Evolutionary conservation across 108 stramenopile genomes (phyloP).

Genomic region (Schizochytrium sp.): DNA sequence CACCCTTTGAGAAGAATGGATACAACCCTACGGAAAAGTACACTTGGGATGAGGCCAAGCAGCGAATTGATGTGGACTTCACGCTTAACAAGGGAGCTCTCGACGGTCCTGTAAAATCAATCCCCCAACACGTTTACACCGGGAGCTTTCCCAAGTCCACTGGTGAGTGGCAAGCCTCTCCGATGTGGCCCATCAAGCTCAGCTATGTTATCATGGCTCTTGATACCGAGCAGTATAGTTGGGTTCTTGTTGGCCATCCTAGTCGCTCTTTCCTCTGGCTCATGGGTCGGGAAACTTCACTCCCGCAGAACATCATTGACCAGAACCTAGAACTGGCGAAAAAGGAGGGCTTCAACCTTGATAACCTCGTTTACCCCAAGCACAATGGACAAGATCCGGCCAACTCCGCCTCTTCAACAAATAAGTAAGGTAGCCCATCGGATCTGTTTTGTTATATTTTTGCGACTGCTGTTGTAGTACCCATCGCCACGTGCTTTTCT

Average conservation of each 20-base stretch:
- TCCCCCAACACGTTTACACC: conserved; percentile 46
- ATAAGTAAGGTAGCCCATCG: neutral
- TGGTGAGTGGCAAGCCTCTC: conserved; percentile 17
- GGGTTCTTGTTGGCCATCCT: conserved; percentile 52
- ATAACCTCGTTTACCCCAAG: conserved; percentile 22
- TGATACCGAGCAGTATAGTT: conserved; percentile 32
- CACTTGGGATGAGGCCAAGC: conserved; percentile 41
- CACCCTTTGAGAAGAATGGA: conserved; percentile 43
- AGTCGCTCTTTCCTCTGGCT: conserved; percentile 49
- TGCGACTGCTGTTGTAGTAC: neutral
- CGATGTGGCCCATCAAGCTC: conserved; percentile 61
- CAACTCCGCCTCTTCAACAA: neutral
- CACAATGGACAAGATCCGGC: neutral
- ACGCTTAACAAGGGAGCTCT: conserved; percentile 48
- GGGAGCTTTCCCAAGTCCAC: neutral
- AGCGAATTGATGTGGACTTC: conserved; percentile 41
- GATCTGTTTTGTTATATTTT: neutral
- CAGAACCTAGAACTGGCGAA: neutral
- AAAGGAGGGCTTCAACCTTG: conserved; percentile 28
- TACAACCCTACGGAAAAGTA: conserved; percentile 43
- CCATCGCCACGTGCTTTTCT: no score
- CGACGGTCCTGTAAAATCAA: conserved; percentile 28
- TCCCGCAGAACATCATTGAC: conserved; percentile 50
- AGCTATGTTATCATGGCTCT: conserved; percentile 52
- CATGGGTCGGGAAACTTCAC: conserved; percentile 56